phyloP scores from a whole-genome alignment of 768 basidiomycete species.

The Myochromella boudieri region DNA sequence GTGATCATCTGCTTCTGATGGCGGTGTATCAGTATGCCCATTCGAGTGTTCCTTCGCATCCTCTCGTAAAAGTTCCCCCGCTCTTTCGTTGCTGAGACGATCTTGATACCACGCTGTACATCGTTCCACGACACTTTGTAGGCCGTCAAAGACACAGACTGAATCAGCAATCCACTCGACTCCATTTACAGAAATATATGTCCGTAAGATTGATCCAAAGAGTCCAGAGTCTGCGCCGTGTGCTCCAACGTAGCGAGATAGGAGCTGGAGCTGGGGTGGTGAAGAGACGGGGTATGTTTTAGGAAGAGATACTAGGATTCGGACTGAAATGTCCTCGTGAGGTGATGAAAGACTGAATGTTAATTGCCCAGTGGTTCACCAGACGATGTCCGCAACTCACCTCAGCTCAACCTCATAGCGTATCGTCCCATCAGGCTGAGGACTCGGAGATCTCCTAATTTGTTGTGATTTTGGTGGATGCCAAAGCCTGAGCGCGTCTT shows the following conservation, averaged over 20 bases:
- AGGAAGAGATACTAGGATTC: conserved; percentile 59
- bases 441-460: conserved; percentile 16
- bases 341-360: conserved; percentile 51
- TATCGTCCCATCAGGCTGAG: conserved; percentile 34
- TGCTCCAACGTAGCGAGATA: conserved; percentile 81
- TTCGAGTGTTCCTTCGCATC: conserved; percentile 37
- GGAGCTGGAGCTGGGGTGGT: conserved; percentile 81
- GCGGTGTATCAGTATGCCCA: conserved; percentile 7
- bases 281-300: conserved; percentile 61
- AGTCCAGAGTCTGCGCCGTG: conserved; percentile 72
- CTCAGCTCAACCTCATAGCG: conserved; percentile 66
- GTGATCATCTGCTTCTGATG: conserved; percentile 6
- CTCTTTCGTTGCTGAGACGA: conserved; percentile 55
- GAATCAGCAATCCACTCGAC: conserved; percentile 75
- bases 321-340: conserved; percentile 50
- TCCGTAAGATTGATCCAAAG: conserved; percentile 77
- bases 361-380: conserved; percentile 19
- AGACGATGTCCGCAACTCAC: conserved; percentile 40
- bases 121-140: conserved; percentile 71
- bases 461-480: conserved; percentile 29
- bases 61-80: conserved; percentile 54
- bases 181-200: conserved; percentile 74
- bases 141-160: conserved; percentile 86
- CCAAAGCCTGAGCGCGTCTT: conserved; percentile 64
- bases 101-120: conserved; percentile 72